Conservation (phyloP, 345 rosid genomes). For the Pelargonium nanum region DNA sequence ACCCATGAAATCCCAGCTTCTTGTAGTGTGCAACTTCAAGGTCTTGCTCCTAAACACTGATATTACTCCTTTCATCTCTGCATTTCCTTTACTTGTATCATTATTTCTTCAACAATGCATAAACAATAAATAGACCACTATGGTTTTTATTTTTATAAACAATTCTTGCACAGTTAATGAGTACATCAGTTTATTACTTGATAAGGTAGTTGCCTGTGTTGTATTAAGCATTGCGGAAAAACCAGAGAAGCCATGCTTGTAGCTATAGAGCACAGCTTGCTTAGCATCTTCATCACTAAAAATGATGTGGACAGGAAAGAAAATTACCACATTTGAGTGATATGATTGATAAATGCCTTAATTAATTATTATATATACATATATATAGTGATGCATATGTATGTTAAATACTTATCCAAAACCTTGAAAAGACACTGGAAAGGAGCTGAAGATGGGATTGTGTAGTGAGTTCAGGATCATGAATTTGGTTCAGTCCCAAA, state of each 20-base stretch:
- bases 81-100: constrained; percentile 2
- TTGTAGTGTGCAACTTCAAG: constrained; percentile 50
- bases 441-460: constrained; percentile 44
- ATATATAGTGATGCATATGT: too few relatives aligned
- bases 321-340: neutral
- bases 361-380: neutral
- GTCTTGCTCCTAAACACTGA: constrained; percentile 41
- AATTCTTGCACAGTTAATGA: neutral
- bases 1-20: constrained; percentile 74
- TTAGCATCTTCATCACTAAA: constrained; percentile 47
- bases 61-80: constrained; percentile 41
- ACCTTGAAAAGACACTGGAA: constrained; percentile 46
- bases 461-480: constrained; percentile 27
- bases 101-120: neutral
- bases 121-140: neutral
- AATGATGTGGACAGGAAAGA: neutral
- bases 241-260: constrained; percentile 57
- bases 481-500: constrained; percentile 33
- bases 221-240: constrained; percentile 43
- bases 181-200: constrained; percentile 22
- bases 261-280: constrained; percentile 45
- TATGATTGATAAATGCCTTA: neutral
- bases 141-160: neutral
- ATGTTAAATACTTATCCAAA: neutral
- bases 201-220: constrained; percentile 41